Percentiles rank a stretch among this genome's conserved stretches.
phyloP scores from a whole-genome alignment of 2,329 filamentous ascomycete species.

The Monosporascus sp. region DNA sequence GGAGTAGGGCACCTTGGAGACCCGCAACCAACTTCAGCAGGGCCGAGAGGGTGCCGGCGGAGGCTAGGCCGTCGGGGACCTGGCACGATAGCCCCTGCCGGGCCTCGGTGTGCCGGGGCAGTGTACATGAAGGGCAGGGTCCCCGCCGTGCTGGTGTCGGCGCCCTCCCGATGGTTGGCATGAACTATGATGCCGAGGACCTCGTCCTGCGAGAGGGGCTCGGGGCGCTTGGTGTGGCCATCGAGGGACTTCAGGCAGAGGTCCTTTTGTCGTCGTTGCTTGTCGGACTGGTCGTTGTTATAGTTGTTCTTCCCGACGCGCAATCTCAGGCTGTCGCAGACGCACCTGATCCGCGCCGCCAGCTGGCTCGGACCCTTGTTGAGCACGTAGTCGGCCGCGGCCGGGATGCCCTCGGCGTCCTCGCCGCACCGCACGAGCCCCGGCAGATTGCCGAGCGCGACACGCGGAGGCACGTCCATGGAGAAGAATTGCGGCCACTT shows the following conservation, averaged over 20 bases:
- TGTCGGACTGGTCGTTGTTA: too few species aligned
- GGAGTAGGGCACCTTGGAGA: slow-evolving; percentile 14
- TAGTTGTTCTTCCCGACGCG: too few species aligned
- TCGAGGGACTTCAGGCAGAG: slow-evolving; percentile 8
- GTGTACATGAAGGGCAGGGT: slow-evolving; percentile 8
- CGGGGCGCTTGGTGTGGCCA: slow-evolving; percentile 7
- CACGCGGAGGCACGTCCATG: too few species aligned
- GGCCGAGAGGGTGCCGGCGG: not conserved
- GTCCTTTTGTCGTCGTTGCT: not conserved
- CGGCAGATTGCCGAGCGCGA: too few species aligned
- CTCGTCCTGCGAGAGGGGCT: slow-evolving; percentile 4
- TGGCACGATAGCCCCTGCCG: slow-evolving; percentile 5
- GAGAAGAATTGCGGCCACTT: too few species aligned
- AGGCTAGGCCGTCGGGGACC: slow-evolving; percentile 4
- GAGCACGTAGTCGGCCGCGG: too few species aligned
- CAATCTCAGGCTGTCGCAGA: too few species aligned
- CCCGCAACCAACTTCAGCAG: slow-evolving; percentile 5
- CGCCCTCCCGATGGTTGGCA: slow-evolving; percentile 14
- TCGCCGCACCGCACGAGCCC: too few species aligned
- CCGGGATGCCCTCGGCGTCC: too few species aligned
- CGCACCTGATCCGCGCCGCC: too few species aligned
- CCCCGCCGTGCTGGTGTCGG: slow-evolving; percentile 15
- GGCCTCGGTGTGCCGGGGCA: slow-evolving; percentile 7
- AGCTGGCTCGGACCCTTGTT: too few species aligned
- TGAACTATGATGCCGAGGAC: slow-evolving; percentile 10